These are phyloP conservation scores for Fusarium palustre DNA, from an alignment of 2,329 filamentous ascomycete genomes.

Conservation along the genomic window DNA sequence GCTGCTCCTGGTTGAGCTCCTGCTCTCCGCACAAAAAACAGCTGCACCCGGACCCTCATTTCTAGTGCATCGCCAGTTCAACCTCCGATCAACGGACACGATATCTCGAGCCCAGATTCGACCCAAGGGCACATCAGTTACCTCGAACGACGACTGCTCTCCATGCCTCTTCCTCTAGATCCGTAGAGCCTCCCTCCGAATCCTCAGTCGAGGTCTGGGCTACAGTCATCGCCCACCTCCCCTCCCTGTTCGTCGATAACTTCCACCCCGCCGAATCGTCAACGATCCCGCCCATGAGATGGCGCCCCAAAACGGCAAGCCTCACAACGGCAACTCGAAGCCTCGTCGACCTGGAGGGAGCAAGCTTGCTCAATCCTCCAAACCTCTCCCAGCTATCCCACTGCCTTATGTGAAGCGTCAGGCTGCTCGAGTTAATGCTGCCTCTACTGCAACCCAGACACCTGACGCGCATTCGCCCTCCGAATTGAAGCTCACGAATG, in stretches of 20 bases:
- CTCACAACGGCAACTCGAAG: conserved; percentile 50
- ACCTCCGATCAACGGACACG: conserved; percentile 32
- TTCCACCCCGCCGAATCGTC: conserved; percentile 38
- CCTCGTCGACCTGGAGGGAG: conserved; percentile 48
- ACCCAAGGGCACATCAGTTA: conserved; percentile 29
- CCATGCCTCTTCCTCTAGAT: conserved; percentile 51
- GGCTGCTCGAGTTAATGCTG: conserved; percentile 46
- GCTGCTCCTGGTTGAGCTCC: conserved; percentile 38
- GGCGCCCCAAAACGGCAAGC: conserved; percentile 52
- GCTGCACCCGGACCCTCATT: conserved; percentile 39
- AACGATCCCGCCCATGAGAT: conserved; percentile 45
- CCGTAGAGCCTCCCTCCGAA: conserved; percentile 47
- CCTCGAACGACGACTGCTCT: conserved; percentile 40
- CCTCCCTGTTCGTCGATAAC: conserved; percentile 32
- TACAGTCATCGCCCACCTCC: conserved; percentile 42
- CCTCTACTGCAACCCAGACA: conserved; percentile 25
- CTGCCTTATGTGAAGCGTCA: conserved; percentile 56
- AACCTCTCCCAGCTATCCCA: conserved; percentile 55
- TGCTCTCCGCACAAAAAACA: conserved; percentile 37
- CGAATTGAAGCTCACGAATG: conserved; percentile 42
- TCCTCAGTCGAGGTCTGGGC: conserved; percentile 42
- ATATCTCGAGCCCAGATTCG: conserved; percentile 23
- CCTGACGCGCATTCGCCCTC: conserved; percentile 10
- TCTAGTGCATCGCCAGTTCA: conserved; percentile 34
- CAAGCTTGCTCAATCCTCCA: conserved; percentile 50